A percentile compares a stretch with the other conserved stretches of the same genome.
These are phyloP conservation scores for Phlegmacium glaucopus DNA, from an alignment of 768 basidiomycete species.

Conservation along the genomic window DNA sequence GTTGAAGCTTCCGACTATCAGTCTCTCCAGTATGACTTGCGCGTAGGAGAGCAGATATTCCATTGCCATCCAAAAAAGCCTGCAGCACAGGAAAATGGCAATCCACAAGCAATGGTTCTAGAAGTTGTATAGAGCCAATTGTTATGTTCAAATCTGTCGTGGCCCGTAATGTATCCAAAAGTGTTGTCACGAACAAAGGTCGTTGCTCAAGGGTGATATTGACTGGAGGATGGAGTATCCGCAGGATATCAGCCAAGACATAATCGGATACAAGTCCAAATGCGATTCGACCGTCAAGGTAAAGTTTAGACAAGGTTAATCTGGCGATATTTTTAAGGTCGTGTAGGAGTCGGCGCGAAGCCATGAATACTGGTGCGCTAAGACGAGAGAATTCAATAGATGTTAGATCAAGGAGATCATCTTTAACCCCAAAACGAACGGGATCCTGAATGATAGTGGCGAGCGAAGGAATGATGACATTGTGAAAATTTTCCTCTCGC, in stretches of 20 bases:
- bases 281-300: constrained; percentile 30
- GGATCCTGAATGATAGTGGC: constrained; percentile 29
- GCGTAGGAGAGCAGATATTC: constrained; percentile 31
- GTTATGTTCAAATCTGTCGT: constrained; percentile 29
- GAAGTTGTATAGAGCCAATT: constrained; percentile 31
- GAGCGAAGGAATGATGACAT: constrained; percentile 30
- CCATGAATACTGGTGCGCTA: constrained; percentile 27
- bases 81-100: constrained; percentile 23
- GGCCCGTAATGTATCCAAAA: constrained; percentile 26
- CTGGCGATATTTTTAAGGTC: constrained; percentile 24
- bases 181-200: constrained; percentile 25
- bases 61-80: constrained; percentile 30
- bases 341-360: constrained; percentile 26
- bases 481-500: constrained; percentile 26
- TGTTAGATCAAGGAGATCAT: constrained; percentile 27
- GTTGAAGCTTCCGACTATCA: constrained; percentile 35
- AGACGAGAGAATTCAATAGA: constrained; percentile 30
- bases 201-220: constrained; percentile 21
- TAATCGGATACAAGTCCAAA: constrained; percentile 27
- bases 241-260: constrained; percentile 33
- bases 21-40: constrained; percentile 30
- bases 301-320: constrained; percentile 33
- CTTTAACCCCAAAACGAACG: constrained; percentile 27
- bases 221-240: constrained; percentile 31
- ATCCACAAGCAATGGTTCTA: constrained; percentile 27